Base-by-base conservation (phyloP, 441 rosid genomes). In the Pelargonium cotyledonis region DNA sequence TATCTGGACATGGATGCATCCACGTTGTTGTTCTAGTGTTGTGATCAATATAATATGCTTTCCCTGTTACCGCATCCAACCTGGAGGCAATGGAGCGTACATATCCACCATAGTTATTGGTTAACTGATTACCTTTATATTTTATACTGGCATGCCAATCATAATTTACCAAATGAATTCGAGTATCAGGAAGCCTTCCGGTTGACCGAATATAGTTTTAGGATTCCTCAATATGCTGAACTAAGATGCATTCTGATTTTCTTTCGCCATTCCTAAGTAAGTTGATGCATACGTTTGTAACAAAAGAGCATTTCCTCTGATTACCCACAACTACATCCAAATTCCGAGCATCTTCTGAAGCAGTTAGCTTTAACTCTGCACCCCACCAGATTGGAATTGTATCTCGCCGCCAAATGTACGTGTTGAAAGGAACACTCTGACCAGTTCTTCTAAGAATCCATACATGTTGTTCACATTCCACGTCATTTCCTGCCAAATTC, bases 311-410 rank as follows among this genome's bases (percentile, higher is more conserved):
- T 79, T 86, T 85, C 85, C 81, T 89, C 80, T 78, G 86, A 78
- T 73, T 85, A 74, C 84, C 89, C 71, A 80, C 95, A 77, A 76
- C 75, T 71, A 73, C 86, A 79, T 85, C 88, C 40, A 79, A 83
- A 78, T 83, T 78, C 67, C 90, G 86, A 70, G 94, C 82, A 81
- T 94, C 99, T 81, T 95, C 99, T 65, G 95, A 91, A 49, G 97
- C 89, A 29, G 93, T 91, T 40, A 94, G 80, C 81, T 91, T 95
- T 74, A 95, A 71, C 72, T 95, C 97, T 49, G 99, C 97, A 84
- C 99, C 96, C 99, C 99, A 91, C 99, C 99, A 94, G 51, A 95
- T 90, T 18, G 99, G 97, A 61, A 91, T 91, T 57, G 99, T 91
- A 75, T 97, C 99, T 70, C 97, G 90, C 68, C 97, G 89, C 99